These are phyloP conservation scores for Aspergillus cavernicola DNA, from an alignment of 495 filamentous ascomycete species.

Conservation along the genomic window DNA sequence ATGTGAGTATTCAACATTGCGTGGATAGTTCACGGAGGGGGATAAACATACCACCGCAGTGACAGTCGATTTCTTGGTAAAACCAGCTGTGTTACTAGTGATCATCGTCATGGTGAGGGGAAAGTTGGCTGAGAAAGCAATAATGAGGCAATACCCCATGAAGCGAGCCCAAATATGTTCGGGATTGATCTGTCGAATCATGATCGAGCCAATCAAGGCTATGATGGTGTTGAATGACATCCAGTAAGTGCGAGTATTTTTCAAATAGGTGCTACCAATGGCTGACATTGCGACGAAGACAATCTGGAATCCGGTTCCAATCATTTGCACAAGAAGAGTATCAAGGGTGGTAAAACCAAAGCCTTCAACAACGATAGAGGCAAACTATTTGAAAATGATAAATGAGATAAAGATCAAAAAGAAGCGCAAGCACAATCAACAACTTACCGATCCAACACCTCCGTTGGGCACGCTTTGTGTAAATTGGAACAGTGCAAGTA, in stretches of 20 bases:
- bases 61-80: constrained; percentile 23
- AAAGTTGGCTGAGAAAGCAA: constrained; percentile 12
- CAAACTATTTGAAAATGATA: constrained; percentile 16
- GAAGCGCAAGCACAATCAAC: too few species aligned
- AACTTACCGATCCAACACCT: constrained; percentile 19
- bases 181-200: background rate
- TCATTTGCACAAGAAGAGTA: constrained; percentile 6
- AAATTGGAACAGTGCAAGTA: constrained; percentile 19
- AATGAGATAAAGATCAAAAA: too few species aligned
- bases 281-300: constrained; percentile 12
- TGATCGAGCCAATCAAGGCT: constrained; percentile 16
- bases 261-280: constrained; percentile 9
- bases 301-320: constrained; percentile 14
- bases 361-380: constrained; percentile 26
- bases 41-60: constrained; percentile 19
- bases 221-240: constrained; percentile 10
- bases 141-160: constrained; percentile 17
- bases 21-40: too few species aligned
- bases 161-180: constrained; percentile 5
- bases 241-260: constrained; percentile 13
- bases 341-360: constrained; percentile 22
- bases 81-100: constrained; percentile 28
- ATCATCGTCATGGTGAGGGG: constrained; percentile 20
- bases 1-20: too few species aligned
- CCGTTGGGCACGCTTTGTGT: constrained; percentile 22